Conservation (phyloP, 345 rosid species). For the Populus pruinosa region DNA sequence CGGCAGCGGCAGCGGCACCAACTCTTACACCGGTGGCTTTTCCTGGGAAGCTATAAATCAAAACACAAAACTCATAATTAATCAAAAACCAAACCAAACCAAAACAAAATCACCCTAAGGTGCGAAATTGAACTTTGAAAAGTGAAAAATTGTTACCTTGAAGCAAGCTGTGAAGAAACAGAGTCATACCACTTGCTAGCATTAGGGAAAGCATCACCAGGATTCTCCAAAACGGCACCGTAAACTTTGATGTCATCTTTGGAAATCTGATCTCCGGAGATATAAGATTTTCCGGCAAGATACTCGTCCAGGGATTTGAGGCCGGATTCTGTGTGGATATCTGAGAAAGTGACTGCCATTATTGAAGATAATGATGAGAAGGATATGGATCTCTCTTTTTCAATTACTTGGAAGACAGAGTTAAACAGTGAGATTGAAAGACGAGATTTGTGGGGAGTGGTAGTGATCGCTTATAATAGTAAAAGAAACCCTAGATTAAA, state of each 20-base stretch:
- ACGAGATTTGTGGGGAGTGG: neutral
- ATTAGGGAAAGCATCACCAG: constrained; percentile 59
- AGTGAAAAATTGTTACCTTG: constrained; percentile 41
- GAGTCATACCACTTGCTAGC: constrained; percentile 74
- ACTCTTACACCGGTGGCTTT: constrained; percentile 74
- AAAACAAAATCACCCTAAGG: neutral
- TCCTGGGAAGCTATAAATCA: constrained; percentile 63
- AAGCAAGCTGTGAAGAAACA: constrained; percentile 61
- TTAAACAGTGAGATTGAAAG: neutral
- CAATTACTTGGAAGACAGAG: neutral
- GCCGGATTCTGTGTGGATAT: constrained; percentile 84
- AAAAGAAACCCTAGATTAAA: neutral
- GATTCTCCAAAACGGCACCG: constrained; percentile 61
- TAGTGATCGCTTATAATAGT: too few species aligned
- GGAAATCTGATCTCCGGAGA: constrained; percentile 57
- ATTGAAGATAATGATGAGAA: neutral
- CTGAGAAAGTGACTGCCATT: constrained; percentile 80
- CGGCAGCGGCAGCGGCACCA: constrained; percentile 48
- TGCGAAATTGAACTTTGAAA: neutral
- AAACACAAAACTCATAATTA: neutral
- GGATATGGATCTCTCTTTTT: too few species aligned
- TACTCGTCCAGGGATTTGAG: constrained; percentile 68
- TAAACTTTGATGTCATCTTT: constrained; percentile 81
- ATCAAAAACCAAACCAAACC: neutral
- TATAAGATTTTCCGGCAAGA: constrained; percentile 69